These are phyloP conservation scores for Fusarium humuli DNA, from an alignment of 2,329 filamentous ascomycete species.

Conservation along the genomic window DNA sequence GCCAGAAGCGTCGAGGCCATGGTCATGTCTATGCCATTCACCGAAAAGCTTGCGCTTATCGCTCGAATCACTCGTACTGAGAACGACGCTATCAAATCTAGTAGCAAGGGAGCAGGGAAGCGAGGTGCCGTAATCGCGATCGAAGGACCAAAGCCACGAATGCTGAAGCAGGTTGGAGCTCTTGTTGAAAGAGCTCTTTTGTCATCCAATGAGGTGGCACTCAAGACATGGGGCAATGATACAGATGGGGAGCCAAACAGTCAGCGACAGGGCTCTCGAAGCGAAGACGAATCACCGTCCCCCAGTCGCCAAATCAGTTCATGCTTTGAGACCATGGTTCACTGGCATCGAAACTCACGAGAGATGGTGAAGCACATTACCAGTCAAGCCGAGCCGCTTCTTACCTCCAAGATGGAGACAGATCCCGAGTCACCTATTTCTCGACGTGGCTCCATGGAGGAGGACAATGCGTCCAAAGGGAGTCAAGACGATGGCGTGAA, in stretches of 20 bases:
- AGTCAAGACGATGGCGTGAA: slow-evolving; percentile 19
- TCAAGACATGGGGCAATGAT: slow-evolving; percentile 60
- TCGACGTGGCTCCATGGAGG: slow-evolving; percentile 26
- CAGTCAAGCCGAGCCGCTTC: slow-evolving; percentile 18
- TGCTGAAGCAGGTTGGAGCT: slow-evolving; percentile 68
- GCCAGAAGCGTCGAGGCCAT: slow-evolving; percentile 70
- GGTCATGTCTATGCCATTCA: slow-evolving; percentile 79
- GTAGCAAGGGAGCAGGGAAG: slow-evolving; percentile 52
- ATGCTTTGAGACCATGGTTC: slow-evolving; percentile 75
- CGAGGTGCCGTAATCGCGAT: slow-evolving; percentile 87
- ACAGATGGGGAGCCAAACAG: slow-evolving; percentile 25
- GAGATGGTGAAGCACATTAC: slow-evolving; percentile 72
- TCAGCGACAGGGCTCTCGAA: slow-evolving; percentile 19
- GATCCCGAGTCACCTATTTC: slow-evolving; percentile 14
- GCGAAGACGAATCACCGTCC: slow-evolving; percentile 30
- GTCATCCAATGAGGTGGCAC: slow-evolving; percentile 54
- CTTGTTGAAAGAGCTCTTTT: slow-evolving; percentile 73
- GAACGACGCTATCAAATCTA: slow-evolving; percentile 57
- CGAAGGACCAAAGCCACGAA: slow-evolving; percentile 74
- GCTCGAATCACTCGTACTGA: slow-evolving; percentile 77
- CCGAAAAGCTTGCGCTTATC: slow-evolving; percentile 81
- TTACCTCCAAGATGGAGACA: slow-evolving; percentile 16
- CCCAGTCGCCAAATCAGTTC: slow-evolving; percentile 59
- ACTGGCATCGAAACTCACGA: slow-evolving; percentile 81
- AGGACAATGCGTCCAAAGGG: slow-evolving; percentile 7